phyloP scores from a whole-genome alignment of 805 yeast species.

The Ogataea pignaliae region DNA sequence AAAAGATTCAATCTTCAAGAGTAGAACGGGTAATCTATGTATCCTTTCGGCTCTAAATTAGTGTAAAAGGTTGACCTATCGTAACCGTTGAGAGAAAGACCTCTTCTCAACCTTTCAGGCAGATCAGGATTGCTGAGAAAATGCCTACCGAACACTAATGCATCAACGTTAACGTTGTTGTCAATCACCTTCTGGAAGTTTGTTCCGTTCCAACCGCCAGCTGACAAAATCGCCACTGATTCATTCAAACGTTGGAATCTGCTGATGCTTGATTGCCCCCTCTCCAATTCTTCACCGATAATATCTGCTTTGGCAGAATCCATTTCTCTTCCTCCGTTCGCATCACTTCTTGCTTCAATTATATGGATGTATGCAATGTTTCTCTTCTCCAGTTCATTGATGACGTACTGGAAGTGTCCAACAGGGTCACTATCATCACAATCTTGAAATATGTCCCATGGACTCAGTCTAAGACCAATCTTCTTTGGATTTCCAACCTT shows the following conservation, averaged over 20 bases:
- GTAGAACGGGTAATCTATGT: slow-evolving; percentile 37
- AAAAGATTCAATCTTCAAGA: too few species aligned
- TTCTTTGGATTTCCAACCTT: slow-evolving; percentile 34
- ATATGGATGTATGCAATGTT: slow-evolving; percentile 34
- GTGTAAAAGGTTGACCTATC: slow-evolving; percentile 44
- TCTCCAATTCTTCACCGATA: slow-evolving; percentile 13
- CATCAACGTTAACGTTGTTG: slow-evolving; percentile 4
- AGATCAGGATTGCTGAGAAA: slow-evolving; percentile 56
- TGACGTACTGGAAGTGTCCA: slow-evolving; percentile 25
- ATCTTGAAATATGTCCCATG: slow-evolving; percentile 31
- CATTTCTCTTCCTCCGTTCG: slow-evolving; percentile 22
- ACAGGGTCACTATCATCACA: slow-evolving; percentile 17
- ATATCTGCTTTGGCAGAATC: slow-evolving; percentile 19
- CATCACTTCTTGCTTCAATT: slow-evolving; percentile 34
- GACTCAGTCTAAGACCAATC: slow-evolving; percentile 33
- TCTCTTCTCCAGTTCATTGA: slow-evolving; percentile 29
- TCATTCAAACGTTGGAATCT: too few species aligned
- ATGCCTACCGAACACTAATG: slow-evolving; percentile 42
- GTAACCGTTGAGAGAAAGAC: slow-evolving; percentile 37
- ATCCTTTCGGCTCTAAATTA: slow-evolving; percentile 34
- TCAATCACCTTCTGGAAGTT: slow-evolving; percentile 17
- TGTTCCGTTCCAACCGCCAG: slow-evolving; percentile 26
- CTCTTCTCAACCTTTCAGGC: slow-evolving; percentile 38
- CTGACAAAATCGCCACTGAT: slow-evolving; percentile 6
- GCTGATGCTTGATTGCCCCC: too few species aligned